Evolutionary conservation across 1,139 yeast genomes (phyloP).

Genomic region (Eremothecium gossypii): DNA sequence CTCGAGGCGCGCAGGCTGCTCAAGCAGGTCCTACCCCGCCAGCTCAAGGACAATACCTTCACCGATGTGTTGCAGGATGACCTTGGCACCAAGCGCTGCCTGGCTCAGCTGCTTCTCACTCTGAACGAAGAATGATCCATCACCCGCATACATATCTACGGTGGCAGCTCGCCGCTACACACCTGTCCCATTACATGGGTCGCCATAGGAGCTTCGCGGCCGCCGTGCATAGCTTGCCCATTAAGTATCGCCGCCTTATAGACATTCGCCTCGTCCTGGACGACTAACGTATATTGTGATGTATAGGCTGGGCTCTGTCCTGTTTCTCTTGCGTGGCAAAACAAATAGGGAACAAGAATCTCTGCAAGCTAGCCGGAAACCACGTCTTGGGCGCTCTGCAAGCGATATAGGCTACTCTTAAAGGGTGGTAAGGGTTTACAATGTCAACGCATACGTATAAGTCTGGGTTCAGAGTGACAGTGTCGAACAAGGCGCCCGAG

Average conservation of each 20-base stretch:
- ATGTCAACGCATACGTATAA: no score
- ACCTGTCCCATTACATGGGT: not conserved
- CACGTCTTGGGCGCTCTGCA: no score
- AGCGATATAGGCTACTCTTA: no score
- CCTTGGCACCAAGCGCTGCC: constrained; percentile 75
- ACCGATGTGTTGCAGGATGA: constrained; percentile 74
- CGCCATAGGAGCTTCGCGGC: not conserved
- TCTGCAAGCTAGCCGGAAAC: no score
- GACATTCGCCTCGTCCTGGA: no score
- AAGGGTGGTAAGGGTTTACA: no score
- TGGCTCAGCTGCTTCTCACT: constrained; percentile 72
- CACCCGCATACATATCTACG: not conserved
- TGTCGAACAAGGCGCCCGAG: constrained; percentile 73
- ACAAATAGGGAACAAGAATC: constrained; percentile 2
- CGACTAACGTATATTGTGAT: no score
- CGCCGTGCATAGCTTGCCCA: not conserved
- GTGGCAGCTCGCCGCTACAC: not conserved
- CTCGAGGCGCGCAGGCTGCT: constrained; percentile 84
- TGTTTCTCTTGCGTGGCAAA: constrained; percentile 6
- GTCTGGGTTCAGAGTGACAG: constrained; percentile 44
- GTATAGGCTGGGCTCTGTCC: not conserved
- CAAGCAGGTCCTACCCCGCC: constrained; percentile 63
- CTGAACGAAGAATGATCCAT: constrained; percentile 32
- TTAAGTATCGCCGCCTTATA: not conserved
- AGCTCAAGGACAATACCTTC: constrained; percentile 81